Evolutionary conservation across 352 stramenopile genomes (phyloP).

Genomic region (Pythium biforme): DNA sequence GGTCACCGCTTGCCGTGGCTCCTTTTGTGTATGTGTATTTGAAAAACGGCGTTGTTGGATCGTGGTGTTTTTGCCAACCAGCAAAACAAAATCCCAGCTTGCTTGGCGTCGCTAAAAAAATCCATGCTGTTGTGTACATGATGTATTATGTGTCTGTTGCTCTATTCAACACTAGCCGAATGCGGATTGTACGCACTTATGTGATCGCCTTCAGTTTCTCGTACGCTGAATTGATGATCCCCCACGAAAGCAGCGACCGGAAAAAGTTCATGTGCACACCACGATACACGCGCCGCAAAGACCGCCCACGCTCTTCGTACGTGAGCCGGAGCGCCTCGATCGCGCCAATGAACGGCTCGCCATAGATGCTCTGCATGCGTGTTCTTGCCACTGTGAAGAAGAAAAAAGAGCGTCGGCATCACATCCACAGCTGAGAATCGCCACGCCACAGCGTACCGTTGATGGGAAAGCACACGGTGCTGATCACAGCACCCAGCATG

Average conservation of each 20-base stretch:
- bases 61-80: no score
- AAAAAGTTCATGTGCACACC: conserved; percentile 90
- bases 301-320: conserved; percentile 68
- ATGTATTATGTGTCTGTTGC: no score
- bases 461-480: conserved; percentile 81
- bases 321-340: conserved; percentile 60
- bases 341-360: conserved; percentile 55
- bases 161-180: not conserved
- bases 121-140: no score
- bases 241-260: conserved; percentile 84
- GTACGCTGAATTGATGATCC: conserved; percentile 90
- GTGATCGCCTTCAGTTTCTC: conserved; percentile 84
- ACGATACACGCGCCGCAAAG: conserved; percentile 67
- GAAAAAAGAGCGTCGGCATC: no score
- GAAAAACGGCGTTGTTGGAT: not conserved
- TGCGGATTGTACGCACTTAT: conserved; percentile 14
- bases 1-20: not conserved
- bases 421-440: no score
- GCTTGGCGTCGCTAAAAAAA: no score
- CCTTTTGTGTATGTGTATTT: not conserved
- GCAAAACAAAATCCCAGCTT: no score
- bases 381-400: conserved; percentile 58
- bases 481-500: conserved; percentile 81
- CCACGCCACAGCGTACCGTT: conserved; percentile 79
- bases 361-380: conserved; percentile 83